Percentiles rank a stretch among this genome's conserved stretches.
These are phyloP conservation scores for Trametes meyenii DNA, from an alignment of 768 basidiomycete species.

Conservation along the genomic window DNA sequence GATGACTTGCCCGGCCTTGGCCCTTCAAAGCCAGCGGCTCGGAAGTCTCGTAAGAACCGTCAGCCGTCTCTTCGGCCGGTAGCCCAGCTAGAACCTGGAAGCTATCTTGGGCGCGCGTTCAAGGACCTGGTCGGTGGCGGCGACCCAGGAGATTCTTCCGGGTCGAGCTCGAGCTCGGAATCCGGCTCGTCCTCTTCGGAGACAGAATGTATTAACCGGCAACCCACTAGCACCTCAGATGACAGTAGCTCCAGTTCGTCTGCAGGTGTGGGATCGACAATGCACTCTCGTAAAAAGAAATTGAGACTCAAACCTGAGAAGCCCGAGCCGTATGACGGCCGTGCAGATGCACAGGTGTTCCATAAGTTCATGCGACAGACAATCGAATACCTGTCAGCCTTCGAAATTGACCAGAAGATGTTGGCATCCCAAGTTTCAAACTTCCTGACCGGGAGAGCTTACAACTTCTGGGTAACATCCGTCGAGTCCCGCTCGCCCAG, in stretches of 20 bases:
- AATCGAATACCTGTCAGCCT: constrained; percentile 15
- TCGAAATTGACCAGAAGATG: not conserved
- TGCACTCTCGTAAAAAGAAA: not conserved
- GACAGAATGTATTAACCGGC: not conserved
- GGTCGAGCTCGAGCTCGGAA: not conserved
- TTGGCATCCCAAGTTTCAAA: constrained; percentile 4
- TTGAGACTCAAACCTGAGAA: constrained; percentile 9
- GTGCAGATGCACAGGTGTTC: constrained; percentile 12
- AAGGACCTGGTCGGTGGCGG: not conserved
- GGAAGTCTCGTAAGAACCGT: not conserved
- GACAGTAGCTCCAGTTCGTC: not conserved
- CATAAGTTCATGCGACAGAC: constrained; percentile 21
- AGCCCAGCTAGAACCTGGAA: constrained; percentile 11
- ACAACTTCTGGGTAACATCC: constrained; percentile 30
- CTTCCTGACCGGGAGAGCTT: constrained; percentile 28
- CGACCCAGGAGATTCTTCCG: not conserved
- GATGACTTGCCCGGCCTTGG: not conserved
- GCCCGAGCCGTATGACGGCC: constrained; percentile 20
- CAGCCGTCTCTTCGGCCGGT: not conserved
- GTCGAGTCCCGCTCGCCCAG: constrained; percentile 17
- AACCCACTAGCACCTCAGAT: not conserved
- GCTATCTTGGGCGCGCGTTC: constrained; percentile 17
- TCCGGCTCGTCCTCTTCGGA: not conserved
- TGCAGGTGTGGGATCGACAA: not conserved
- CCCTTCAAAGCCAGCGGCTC: not conserved